A percentile compares a stretch with the other conserved stretches of the same genome.
These are phyloP conservation scores for Cairneyella variabilis DNA, from an alignment of 495 filamentous ascomycete species.

Conservation along the genomic window DNA sequence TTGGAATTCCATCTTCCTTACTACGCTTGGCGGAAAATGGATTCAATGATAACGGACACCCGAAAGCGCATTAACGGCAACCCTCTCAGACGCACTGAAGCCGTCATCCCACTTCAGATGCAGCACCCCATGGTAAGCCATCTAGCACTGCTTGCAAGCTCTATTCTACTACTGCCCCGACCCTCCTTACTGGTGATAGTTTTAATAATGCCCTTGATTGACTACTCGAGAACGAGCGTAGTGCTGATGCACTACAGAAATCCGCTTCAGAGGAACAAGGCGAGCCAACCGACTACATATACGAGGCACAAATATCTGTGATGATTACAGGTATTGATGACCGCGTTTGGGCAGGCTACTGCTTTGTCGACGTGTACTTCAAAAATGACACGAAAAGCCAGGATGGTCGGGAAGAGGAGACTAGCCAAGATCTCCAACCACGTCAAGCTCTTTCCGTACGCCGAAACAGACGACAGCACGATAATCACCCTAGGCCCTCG, in stretches of 20 bases:
- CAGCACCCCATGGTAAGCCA: not conserved
- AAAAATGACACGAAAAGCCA: not conserved
- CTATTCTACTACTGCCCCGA: no score
- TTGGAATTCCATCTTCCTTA: conserved; percentile 8
- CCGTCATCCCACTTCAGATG: not conserved
- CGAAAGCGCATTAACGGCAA: not conserved
- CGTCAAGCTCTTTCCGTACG: no score
- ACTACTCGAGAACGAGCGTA: no score
- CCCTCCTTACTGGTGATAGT: no score
- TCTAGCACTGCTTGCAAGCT: no score
- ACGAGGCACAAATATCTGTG: conserved; percentile 4
- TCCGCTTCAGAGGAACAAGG: not conserved
- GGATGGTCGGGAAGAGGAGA: no score
- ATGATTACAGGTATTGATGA: conserved; percentile 7
- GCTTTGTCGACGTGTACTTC: conserved; percentile 8
- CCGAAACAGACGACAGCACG: no score
- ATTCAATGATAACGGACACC: not conserved
- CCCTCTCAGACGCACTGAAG: not conserved
- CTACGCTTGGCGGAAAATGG: not conserved
- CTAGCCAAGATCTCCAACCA: no score
- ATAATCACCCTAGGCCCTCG: no score
- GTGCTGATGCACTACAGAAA: no score
- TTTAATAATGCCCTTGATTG: no score
- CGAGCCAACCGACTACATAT: not conserved
- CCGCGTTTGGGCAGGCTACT: conserved; percentile 2